These are phyloP conservation scores for Oxyria digyna DNA, from an alignment of 148 eudicot genomes.

Conservation along the genomic window DNA sequence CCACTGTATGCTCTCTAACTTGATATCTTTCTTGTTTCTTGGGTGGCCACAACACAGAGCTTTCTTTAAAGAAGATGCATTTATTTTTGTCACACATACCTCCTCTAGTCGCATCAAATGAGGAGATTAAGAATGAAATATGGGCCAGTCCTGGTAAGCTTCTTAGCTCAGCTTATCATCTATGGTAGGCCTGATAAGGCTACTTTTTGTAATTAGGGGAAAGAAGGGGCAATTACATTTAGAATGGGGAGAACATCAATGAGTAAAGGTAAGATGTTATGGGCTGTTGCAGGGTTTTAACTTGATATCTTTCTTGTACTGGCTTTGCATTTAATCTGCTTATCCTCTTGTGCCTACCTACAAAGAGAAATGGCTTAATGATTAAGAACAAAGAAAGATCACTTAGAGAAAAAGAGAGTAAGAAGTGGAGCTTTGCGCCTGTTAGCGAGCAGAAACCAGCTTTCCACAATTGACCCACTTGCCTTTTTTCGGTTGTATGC, in stretches of 20 bases:
- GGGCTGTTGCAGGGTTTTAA: neutral
- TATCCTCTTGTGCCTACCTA: constrained; percentile 1
- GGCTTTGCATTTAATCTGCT: constrained; percentile 1
- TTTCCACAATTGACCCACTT: constrained; percentile 6
- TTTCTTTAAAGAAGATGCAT: constrained; percentile 42
- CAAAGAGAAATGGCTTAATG: neutral
- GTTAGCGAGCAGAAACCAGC: constrained; percentile 4
- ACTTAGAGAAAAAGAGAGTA: too few relatives aligned
- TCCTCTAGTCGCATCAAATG: too few relatives aligned
- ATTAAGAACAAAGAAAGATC: neutral
- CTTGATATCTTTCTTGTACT: too few relatives aligned
- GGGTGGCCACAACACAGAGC: constrained; percentile 35
- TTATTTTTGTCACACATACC: constrained; percentile 40
- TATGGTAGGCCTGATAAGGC: neutral
- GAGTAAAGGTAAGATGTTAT: neutral
- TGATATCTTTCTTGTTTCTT: constrained; percentile 3
- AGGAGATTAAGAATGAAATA: too few relatives aligned
- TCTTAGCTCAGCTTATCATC: neutral
- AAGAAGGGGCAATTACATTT: too few relatives aligned
- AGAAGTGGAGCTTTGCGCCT: neutral
- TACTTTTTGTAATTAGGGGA: neutral
- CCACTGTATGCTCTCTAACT: constrained; percentile 10
- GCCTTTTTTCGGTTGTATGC: neutral
- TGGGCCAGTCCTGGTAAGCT: constrained; percentile 61
- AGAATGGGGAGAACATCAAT: too few relatives aligned